Percentiles rank a stretch among this genome's conserved stretches.
These are phyloP conservation scores for Cladophialophora yegresii DNA, from an alignment of 2,329 filamentous ascomycete genomes.

Conservation along the genomic window DNA sequence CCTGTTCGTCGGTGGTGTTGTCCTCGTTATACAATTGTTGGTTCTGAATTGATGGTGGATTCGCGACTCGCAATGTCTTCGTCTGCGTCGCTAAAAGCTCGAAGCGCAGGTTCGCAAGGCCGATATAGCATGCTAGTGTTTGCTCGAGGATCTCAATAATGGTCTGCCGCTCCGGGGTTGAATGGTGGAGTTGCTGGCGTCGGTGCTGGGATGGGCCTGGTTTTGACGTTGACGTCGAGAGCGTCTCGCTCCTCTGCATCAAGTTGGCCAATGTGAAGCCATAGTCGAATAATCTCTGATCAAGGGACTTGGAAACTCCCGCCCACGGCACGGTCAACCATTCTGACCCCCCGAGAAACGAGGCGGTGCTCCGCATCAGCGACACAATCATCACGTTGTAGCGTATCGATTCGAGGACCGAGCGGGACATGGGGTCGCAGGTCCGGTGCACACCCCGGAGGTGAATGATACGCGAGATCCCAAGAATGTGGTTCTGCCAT, in stretches of 20 bases:
- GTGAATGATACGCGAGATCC: conserved; percentile 17
- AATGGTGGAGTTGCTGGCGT: background rate
- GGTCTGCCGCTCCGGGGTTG: background rate
- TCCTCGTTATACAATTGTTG: too few relatives aligned
- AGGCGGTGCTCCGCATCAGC: conserved; percentile 2
- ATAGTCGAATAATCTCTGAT: conserved; percentile 20
- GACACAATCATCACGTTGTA: conserved; percentile 20
- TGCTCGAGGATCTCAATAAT: conserved; percentile 4
- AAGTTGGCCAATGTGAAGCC: conserved; percentile 13
- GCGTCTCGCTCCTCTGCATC: background rate
- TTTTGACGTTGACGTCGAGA: background rate
- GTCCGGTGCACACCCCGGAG: conserved; percentile 13
- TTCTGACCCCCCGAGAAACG: conserved; percentile 5
- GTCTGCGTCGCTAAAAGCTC: background rate
- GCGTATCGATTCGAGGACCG: conserved; percentile 19
- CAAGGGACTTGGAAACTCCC: conserved; percentile 7
- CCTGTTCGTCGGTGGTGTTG: background rate
- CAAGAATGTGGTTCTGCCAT: conserved; percentile 21
- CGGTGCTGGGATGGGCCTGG: background rate
- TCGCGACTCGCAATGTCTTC: background rate
- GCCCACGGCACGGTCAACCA: conserved; percentile 20
- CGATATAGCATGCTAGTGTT: background rate
- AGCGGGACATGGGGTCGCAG: conserved; percentile 3
- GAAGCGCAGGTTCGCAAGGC: background rate
- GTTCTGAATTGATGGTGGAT: background rate